Evolutionary conservation across 1,284 basidiomycete species (phyloP).

Genomic region (Leccinum subspadiceum): DNA sequence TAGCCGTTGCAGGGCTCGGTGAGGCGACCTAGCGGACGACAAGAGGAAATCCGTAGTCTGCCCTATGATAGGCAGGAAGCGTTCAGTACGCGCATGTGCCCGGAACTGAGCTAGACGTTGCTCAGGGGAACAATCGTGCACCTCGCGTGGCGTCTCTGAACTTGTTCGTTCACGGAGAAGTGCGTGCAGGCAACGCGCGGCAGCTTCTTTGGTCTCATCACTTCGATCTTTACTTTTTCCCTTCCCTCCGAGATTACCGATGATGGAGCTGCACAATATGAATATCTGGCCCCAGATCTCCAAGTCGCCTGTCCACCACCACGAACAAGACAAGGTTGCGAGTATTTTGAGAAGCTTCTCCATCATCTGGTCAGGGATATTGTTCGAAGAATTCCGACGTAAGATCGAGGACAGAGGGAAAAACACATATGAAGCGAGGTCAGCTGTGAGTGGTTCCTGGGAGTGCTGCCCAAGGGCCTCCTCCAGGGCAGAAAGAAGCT

Average conservation of each 20-base stretch:
- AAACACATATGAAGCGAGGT: slow-evolving; percentile 82
- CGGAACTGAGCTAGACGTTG: slow-evolving; percentile 45
- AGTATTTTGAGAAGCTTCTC: slow-evolving; percentile 72
- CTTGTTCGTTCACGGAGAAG: slow-evolving; percentile 51
- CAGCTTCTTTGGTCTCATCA: slow-evolving; percentile 76
- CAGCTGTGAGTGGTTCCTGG: slow-evolving; percentile 45
- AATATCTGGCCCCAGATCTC: slow-evolving; percentile 82
- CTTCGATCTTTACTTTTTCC: slow-evolving; percentile 60
- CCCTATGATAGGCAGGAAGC: slow-evolving; percentile 77
- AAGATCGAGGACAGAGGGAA: slow-evolving; percentile 84
- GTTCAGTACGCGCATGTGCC: slow-evolving; percentile 44
- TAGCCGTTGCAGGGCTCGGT: slow-evolving; percentile 58
- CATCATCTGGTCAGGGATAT: slow-evolving; percentile 77
- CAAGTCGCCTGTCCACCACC: slow-evolving; percentile 76
- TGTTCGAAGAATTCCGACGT: slow-evolving; percentile 61
- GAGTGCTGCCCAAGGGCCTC: slow-evolving; percentile 45
- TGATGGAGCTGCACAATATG: slow-evolving; percentile 70
- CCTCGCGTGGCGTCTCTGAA: slow-evolving; percentile 37
- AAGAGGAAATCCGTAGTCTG: slow-evolving; percentile 78
- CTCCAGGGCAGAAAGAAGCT: slow-evolving; percentile 54
- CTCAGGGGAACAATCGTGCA: slow-evolving; percentile 24
- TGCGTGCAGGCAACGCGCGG: slow-evolving; percentile 53
- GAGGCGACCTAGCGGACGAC: slow-evolving; percentile 49
- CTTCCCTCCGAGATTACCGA: slow-evolving; percentile 60
- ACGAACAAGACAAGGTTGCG: slow-evolving; percentile 57